Evolutionary conservation across 106 monocot species (phyloP), one percentile per base, ranked within the genome.

Genomic region (Triglochin maritima): DNA sequence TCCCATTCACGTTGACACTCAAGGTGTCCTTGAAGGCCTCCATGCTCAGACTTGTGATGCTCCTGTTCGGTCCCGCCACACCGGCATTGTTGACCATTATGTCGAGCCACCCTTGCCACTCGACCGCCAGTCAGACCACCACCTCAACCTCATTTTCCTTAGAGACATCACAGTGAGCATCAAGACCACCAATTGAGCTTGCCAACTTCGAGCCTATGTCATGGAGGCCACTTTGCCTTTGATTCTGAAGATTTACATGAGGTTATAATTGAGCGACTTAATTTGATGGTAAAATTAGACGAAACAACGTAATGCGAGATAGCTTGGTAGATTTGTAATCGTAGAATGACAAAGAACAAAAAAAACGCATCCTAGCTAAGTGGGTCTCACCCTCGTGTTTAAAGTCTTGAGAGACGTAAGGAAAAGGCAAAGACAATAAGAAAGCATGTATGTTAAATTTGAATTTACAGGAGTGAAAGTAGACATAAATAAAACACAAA

Each of bases 211-310:
- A 11, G 60, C 71, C 82, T 7, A 67, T n/a, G n/a, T 72, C 72
- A 17, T 79, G 76, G 46, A 79, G 76, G 78, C 87, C n/a, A 87
- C 87, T 71, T 81, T 87, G 13, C 87, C 84, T 13, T 77, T 76
- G 56, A 86, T 46, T 44, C 79, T 72, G 52, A 8, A 11, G 52
- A 52, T 8, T 52, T 11, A 52, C 29, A 29, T 29, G 29, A 29
- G 29, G 29, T 29, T 29, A 29, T 29, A 29, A 29, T 29, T 29
- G 29, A 29, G 29, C 0, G 29, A 29, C n/a, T n/a, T n/a, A n/a
- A 1, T 29, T 29, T 1, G 29, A 29, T 29, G 1, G 29, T 29
- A 29, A 29, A 29, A 29, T 29, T 1, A 29, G 29, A 29, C 29
- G 29, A 29, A 29, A 29, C 29, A 29, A 29, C 29, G 29, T 29